A percentile compares a stretch with the other conserved stretches of the same genome.
These are phyloP conservation scores for Hypoxylon sp. DNA, from an alignment of 2,329 filamentous ascomycete genomes.

Conservation along the genomic window DNA sequence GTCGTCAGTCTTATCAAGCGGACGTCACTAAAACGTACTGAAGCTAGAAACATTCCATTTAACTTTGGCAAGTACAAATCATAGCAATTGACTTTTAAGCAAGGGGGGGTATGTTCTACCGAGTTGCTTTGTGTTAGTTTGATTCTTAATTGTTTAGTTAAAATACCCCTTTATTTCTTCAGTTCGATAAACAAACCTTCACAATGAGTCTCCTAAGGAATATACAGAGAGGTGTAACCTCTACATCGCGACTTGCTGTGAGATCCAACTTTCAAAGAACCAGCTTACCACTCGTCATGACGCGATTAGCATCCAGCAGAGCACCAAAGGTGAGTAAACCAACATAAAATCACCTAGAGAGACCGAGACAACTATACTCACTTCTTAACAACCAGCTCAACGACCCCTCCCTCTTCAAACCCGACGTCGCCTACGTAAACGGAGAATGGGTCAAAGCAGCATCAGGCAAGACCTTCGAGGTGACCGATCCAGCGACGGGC, in stretches of 20 bases:
- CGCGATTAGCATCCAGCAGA: slow-evolving; percentile 45
- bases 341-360: background rate
- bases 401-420: slow-evolving; percentile 84
- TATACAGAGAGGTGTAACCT: slow-evolving; percentile 38
- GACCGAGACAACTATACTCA: slow-evolving; percentile 7
- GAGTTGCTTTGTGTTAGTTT: slow-evolving; percentile 3
- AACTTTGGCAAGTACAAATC: slow-evolving; percentile 14
- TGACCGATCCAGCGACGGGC: slow-evolving; percentile 84
- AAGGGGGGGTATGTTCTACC: slow-evolving; percentile 2
- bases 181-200: slow-evolving; percentile 4
- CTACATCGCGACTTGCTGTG: slow-evolving; percentile 37
- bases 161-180: background rate
- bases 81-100: slow-evolving; percentile 2
- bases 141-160: slow-evolving; percentile 11
- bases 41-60: too few species aligned
- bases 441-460: slow-evolving; percentile 88
- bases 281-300: slow-evolving; percentile 42
- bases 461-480: slow-evolving; percentile 91
- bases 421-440: slow-evolving; percentile 84
- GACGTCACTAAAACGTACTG: too few species aligned
- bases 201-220: slow-evolving; percentile 43
- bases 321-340: slow-evolving; percentile 39
- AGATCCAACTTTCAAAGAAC: slow-evolving; percentile 45
- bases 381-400: slow-evolving; percentile 64
- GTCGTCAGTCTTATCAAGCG: slow-evolving; percentile 33